Evolutionary conservation across 306 rosid genomes (phyloP), one percentile per base, ranked within the genome.

Genomic region (Rosa persica): DNA sequence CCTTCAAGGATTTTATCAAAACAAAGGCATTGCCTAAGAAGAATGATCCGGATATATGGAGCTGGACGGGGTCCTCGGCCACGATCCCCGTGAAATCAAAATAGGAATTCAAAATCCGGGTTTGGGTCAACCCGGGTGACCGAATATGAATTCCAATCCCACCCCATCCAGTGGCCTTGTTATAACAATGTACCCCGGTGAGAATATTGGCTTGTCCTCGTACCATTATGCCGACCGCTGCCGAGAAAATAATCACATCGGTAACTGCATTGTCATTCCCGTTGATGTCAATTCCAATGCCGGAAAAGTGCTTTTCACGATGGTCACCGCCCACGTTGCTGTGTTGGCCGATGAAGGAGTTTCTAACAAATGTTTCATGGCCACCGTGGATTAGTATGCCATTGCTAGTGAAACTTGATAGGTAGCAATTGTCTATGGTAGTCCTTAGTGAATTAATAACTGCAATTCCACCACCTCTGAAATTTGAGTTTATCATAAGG

Each of bases 391-490:
- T 78, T 1, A 78, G 65, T 9, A 85, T 75, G 22, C 86, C 86
- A 47, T 68, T 60, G 54, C 75, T 82, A 2, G 67, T 85, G 76
- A 85, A 85, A 57, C 69, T 82, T 52, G 88, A 79, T 23, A 85
- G 43, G 84, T 85, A 85, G 7, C 88, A 85, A 81, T 85, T 82
- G 62, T 85, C 86, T 39, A 85, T 67, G 72, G 82, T 82, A 17
- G 81, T 82, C 64, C 86, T 79, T 12, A 85, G 27, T 36, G 88
- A 82, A 70, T 73, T 79, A 11, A 76, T 47, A 15, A 85, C 12
- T 16, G 88, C 72, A 38, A 85, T 82, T 12, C 88, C 88, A 10
- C 88, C 88, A 48, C 88, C 88, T 73, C 82, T 72, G 75, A 82
- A 85, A 39, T 85, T 82, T 34, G 84, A 75, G 82, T 85, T 73